Evolutionary conservation across 169 alveolate species (phyloP), one percentile per base, ranked within the genome.

Genomic region (Eimeria necatrix): DNA sequence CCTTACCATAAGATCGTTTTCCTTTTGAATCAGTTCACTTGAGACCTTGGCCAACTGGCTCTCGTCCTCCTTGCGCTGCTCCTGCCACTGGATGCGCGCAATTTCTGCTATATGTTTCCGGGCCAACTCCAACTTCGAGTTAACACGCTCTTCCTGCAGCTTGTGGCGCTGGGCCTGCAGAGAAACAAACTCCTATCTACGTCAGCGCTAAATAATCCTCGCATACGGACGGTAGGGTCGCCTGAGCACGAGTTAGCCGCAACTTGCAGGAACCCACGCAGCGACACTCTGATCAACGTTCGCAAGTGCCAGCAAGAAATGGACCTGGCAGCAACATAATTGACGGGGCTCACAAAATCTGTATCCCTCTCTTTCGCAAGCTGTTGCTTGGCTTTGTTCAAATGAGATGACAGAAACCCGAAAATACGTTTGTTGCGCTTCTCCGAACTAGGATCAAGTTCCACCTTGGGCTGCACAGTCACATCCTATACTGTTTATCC

Each of bases 151-250:
- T 22, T 73, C 84, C n/a, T 73, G 84, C 84, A 73, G 6, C 12
- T 32, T n/a, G 84, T 73, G 84, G n/a, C 84, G 84, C 53, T 73
- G 84, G 7, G 84, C 84, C 84, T 73, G 84, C n/a, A 10, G n/a
- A 68, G 20, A 56, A 56, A 56, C 68, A 56, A 56, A 32, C 41
- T 32, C 41, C 41, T 32, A 32, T 32, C 41, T 32, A 32, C 41
- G 41, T 32, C 3, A 32, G 41, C 41, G 41, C 41, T 32, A 32
- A 32, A 32, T 2, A 32, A 32, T 32, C 41, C 41, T 2, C 41
- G 3, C 41, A 32, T 32, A 32, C 41, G 41, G 41, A 32, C 41
- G 41, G 41, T 32, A 32, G 41, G 41, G 41, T 0, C 41, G 41
- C 41, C 41, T 32, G 41, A n/a, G n/a, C n/a, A n/a, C n/a, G 41